These are phyloP conservation scores for Rhizopogon salebrosus DNA, from an alignment of 768 basidiomycete genomes.

Conservation along the genomic window DNA sequence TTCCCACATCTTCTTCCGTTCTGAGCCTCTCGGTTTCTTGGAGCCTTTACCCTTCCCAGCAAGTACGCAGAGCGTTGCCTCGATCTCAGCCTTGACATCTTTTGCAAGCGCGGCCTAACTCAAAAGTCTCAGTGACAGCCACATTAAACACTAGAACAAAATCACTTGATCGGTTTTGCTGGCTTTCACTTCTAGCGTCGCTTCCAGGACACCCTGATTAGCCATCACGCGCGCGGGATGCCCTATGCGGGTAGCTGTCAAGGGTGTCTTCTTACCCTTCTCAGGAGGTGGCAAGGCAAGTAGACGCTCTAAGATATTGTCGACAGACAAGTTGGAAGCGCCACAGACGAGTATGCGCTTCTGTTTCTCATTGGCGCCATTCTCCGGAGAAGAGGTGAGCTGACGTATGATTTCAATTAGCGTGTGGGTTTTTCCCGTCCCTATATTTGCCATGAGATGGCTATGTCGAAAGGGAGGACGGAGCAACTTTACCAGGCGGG, in stretches of 20 bases:
- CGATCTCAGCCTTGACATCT: conserved; percentile 87
- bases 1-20: conserved; percentile 82
- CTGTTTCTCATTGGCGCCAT: conserved; percentile 38
- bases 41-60: conserved; percentile 71
- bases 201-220: conserved; percentile 56
- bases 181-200: conserved; percentile 71
- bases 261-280: conserved; percentile 34
- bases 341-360: conserved; percentile 81
- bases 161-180: conserved; percentile 63
- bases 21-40: conserved; percentile 62
- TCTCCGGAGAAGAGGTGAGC: conserved; percentile 44
- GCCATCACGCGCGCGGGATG: conserved; percentile 93
- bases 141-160: not conserved
- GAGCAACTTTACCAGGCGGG: conserved; percentile 68
- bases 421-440: conserved; percentile 95
- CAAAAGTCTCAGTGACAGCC: not conserved
- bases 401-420: conserved; percentile 92
- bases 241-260: conserved; percentile 83
- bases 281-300: conserved; percentile 51
- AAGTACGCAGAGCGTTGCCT: conserved; percentile 58
- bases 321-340: conserved; percentile 91
- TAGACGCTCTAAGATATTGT: conserved; percentile 90
- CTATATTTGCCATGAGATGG: conserved; percentile 25
- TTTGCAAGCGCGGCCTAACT: conserved; percentile 71
- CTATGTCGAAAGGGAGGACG: not conserved